Conservation (phyloP, 2,329 filamentous ascomycete genomes). For the Ophiostoma perfectum region DNA sequence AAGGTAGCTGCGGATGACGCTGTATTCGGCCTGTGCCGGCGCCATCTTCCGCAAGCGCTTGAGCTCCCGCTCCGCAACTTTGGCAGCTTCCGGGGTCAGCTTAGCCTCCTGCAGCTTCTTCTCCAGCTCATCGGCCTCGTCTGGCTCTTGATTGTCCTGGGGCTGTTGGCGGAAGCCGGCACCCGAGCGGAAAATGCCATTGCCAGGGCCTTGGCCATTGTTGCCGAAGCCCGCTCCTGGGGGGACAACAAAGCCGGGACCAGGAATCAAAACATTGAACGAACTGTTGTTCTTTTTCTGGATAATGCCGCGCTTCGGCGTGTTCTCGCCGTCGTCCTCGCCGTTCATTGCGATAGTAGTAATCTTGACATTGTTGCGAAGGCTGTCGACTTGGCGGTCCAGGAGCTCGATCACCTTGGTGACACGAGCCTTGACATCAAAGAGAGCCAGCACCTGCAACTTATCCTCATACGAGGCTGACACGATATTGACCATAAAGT, state of each 20-base stretch:
- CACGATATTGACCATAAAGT: constrained; percentile 94
- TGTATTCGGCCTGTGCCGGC: constrained; percentile 91
- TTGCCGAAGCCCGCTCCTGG: constrained; percentile 13
- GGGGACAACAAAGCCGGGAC: constrained; percentile 22
- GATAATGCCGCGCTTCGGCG: constrained; percentile 27
- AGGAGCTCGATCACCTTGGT: constrained; percentile 78
- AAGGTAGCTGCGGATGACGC: constrained; percentile 86
- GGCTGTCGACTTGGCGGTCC: constrained; percentile 70
- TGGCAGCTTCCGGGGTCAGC: constrained; percentile 76
- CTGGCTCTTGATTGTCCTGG: constrained; percentile 59
- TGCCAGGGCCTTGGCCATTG: constrained; percentile 29
- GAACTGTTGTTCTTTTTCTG: not conserved
- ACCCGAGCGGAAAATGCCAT: constrained; percentile 24
- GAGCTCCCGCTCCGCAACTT: constrained; percentile 85
- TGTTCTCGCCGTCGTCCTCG: constrained; percentile 43
- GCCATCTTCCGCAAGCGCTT: constrained; percentile 91
- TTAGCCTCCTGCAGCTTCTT: constrained; percentile 78
- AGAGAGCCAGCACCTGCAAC: constrained; percentile 73
- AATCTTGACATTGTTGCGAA: constrained; percentile 84
- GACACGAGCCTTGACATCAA: constrained; percentile 72
- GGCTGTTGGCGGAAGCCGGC: constrained; percentile 16
- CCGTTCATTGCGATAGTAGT: constrained; percentile 64
- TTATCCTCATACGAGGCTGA: constrained; percentile 89
- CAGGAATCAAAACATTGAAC: constrained; percentile 21
- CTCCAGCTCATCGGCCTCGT: constrained; percentile 86